Conservation (phyloP, 2,329 filamentous ascomycete species). For the Epichloe brachyelytri region DNA sequence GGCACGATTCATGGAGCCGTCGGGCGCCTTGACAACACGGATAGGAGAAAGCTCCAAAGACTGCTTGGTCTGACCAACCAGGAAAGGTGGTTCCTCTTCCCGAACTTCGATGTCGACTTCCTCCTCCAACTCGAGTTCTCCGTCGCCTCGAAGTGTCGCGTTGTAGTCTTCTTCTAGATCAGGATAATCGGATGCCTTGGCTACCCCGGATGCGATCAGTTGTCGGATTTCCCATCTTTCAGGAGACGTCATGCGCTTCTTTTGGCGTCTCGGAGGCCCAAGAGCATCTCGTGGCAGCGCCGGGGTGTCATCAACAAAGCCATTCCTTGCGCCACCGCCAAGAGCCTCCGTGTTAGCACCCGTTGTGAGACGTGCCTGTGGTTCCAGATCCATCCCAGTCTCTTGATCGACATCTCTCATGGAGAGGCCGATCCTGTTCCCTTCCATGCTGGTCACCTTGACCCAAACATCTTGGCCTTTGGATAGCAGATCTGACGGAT, state of each 20-base stretch:
- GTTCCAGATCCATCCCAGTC: constrained; percentile 71
- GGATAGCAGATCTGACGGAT: constrained; percentile 77
- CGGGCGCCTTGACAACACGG: constrained; percentile 89
- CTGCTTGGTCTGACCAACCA: constrained; percentile 92
- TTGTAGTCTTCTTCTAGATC: constrained; percentile 92
- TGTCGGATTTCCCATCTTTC: constrained; percentile 97
- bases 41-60: constrained; percentile 92
- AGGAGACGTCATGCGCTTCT: constrained; percentile 91
- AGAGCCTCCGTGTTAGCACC: constrained; percentile 82
- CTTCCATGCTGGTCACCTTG: constrained; percentile 81
- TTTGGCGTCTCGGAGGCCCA: constrained; percentile 42
- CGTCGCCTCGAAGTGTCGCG: constrained; percentile 72
- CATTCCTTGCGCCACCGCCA: constrained; percentile 48
- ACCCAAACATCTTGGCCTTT: constrained; percentile 78
- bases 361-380: constrained; percentile 65
- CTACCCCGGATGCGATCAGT: constrained; percentile 86
- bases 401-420: constrained; percentile 97
- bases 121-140: constrained; percentile 82
- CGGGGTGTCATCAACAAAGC: constrained; percentile 34
- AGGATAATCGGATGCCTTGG: constrained; percentile 85
- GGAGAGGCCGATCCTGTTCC: constrained; percentile 68
- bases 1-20: constrained; percentile 93
- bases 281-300: constrained; percentile 25
- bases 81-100: constrained; percentile 92
- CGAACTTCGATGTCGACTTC: constrained; percentile 94